Base-by-base conservation (phyloP, 2,329 filamentous ascomycete genomes). In the Truncatella angustata region DNA sequence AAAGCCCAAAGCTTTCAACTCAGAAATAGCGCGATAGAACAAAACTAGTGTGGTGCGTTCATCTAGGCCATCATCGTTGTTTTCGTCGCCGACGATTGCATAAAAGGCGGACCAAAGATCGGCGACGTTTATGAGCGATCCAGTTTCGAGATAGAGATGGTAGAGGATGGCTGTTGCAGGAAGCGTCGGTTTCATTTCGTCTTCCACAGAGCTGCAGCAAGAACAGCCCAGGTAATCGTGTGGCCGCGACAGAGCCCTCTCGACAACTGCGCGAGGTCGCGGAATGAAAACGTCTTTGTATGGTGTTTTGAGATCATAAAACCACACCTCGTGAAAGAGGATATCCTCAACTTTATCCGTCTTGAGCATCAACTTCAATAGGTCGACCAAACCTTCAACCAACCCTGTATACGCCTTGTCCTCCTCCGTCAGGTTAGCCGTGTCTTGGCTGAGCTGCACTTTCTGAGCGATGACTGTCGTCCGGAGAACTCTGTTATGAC, bases 1-100 rank as follows among this genome's bases (percentile, higher is more conserved):
- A 71, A 97, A 87, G 6, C 94, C 94, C 63, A 99, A 77, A 50
- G 86, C 82, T 68, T 86, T 87, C 66, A 99, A 70, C 69, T 99
- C 94, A 1, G 93, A 90, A 56, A 97, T 70, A 4, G 83, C 89
- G 55, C 85, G 81, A 69, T 97, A 97, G 70, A 97, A 99, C 53
- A 89, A 73, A 37, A 91, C 84, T 71, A 91, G 77, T 6, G 78
- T 79, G 43, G 76, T 78, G 57, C 81, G 74, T 66, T 85, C 81
- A 44, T 78, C 73, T 6, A 72, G 60, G 4, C 66, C 75, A 46
- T 66, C 66, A 9, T 74, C 70, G 16, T 76, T n/a, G n/a, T n/a
- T 75, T 10, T 69, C 70, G 5, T 67, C 66, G 5, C 80, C 76
- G 18, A 88, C 73, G 26, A 88, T 79, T 14, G 81, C 81, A 58